phyloP scores from a whole-genome alignment of 2,329 filamentous ascomycete genomes.

The Raffaelea arxii region DNA sequence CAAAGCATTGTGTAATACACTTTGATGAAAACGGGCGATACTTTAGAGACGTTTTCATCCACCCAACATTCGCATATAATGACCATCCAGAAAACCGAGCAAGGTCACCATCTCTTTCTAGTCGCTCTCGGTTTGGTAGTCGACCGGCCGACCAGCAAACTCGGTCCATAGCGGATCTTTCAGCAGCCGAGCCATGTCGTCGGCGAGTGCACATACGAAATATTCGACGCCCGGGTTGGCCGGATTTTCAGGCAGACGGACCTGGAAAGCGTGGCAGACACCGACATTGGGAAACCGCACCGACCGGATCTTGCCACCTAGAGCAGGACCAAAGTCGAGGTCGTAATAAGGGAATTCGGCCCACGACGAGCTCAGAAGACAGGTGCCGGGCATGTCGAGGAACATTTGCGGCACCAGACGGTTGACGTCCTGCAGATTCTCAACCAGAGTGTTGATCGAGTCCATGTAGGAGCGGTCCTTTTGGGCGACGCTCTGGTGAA shows the following conservation, averaged over 20 bases:
- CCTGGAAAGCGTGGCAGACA: constrained; percentile 2
- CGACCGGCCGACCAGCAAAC: background rate
- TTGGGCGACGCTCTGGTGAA: background rate
- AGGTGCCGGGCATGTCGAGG: constrained; percentile 3
- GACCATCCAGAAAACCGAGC: too few relatives aligned
- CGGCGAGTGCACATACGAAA: background rate
- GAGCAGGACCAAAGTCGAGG: constrained; percentile 1
- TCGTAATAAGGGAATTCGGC: constrained; percentile 4
- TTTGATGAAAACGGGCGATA: too few relatives aligned
- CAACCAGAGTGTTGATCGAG: background rate
- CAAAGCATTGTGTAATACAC: too few relatives aligned
- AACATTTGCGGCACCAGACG: background rate
- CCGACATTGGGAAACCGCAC: background rate
- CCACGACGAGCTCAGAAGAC: constrained; percentile 1
- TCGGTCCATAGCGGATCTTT: constrained; percentile 2
- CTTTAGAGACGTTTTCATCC: too few relatives aligned
- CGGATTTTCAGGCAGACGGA: constrained; percentile 1
- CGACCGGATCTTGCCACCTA: background rate
- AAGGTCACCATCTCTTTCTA: too few relatives aligned
- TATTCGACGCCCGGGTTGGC: background rate
- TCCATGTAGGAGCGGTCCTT: background rate
- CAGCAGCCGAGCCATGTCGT: background rate
- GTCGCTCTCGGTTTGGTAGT: too few relatives aligned
- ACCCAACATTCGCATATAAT: too few relatives aligned
- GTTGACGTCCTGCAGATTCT: background rate